A percentile compares a stretch with the other conserved stretches of the same genome.
Evolutionary conservation across 257 asterid species (phyloP).

Genomic region (Solanum lycopersicoides): DNA sequence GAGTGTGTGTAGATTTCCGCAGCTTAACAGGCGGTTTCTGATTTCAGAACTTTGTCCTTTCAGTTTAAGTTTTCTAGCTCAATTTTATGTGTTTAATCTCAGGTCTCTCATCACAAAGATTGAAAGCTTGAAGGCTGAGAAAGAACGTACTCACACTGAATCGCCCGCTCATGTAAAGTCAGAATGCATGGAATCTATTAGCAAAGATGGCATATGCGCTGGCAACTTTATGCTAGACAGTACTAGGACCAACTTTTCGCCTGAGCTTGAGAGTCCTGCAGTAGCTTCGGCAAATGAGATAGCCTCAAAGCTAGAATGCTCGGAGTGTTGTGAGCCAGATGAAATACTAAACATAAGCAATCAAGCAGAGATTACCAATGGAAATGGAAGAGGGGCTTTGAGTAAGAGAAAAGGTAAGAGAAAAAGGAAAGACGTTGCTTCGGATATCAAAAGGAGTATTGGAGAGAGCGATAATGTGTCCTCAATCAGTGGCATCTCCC

Average conservation of each 20-base stretch:
- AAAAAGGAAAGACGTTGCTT: conserved; percentile 40
- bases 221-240: conserved; percentile 57
- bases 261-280: conserved; percentile 19
- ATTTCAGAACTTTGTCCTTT: neutral
- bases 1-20: neutral
- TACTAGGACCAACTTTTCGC: conserved; percentile 1
- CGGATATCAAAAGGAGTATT: conserved; percentile 30
- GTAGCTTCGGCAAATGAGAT: conserved; percentile 4
- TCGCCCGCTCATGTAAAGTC: conserved; percentile 38
- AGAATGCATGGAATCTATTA: conserved; percentile 31
- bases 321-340: conserved; percentile 19
- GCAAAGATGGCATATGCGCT: conserved; percentile 51
- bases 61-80: neutral
- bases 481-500: conserved; percentile 31
- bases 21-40: neutral
- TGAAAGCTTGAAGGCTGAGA: conserved; percentile 38
- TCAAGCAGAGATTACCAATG: conserved; percentile 2
- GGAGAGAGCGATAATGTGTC: conserved; percentile 50
- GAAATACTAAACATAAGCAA: conserved; percentile 7
- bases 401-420: conserved; percentile 59
- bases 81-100: neutral
- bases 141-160: conserved; percentile 18
- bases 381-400: conserved; percentile 21
- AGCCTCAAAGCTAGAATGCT: conserved; percentile 16
- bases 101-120: conserved; percentile 76